Evolutionary conservation across 768 basidiomycete species (phyloP).

Genomic region (Panaeolus cyanescens): DNA sequence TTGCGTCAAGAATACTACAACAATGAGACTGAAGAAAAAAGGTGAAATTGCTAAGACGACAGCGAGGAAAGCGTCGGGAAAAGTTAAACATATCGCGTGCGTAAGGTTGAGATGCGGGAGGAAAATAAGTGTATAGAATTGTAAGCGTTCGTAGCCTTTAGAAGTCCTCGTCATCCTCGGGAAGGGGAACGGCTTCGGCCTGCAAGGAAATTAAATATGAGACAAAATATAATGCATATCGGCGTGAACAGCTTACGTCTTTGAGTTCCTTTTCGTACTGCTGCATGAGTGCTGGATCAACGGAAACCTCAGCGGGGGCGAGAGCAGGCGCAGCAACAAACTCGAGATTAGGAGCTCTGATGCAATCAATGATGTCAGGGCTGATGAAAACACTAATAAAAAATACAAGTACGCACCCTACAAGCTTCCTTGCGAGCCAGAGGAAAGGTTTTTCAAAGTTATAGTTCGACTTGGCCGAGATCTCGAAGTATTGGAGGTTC

Average conservation of each 20-base stretch:
- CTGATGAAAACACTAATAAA: not conserved
- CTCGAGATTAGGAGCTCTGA: conserved; percentile 82
- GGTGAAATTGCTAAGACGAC: not conserved
- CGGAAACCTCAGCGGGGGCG: conserved; percentile 87
- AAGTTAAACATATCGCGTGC: not conserved
- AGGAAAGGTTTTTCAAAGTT: conserved; percentile 99
- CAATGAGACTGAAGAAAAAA: conserved; percentile 9
- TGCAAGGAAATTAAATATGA: conserved; percentile 27
- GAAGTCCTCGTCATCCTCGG: conserved; percentile 95
- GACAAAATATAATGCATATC: conserved; percentile 1
- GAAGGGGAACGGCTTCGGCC: conserved; percentile 93
- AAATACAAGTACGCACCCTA: conserved; percentile 68
- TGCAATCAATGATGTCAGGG: conserved; percentile 6
- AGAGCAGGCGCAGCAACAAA: conserved; percentile 98
- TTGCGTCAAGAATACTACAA: conserved; percentile 13
- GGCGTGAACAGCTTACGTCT: conserved; percentile 41
- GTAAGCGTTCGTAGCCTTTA: conserved; percentile 33
- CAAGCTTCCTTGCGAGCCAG: conserved; percentile 97
- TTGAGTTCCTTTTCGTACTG: conserved; percentile 81
- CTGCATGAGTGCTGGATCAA: conserved; percentile 78
- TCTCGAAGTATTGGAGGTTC: conserved; percentile 99
- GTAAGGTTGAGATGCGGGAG: conserved; percentile 10
- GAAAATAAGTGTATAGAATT: conserved; percentile 12
- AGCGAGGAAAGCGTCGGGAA: not conserved
- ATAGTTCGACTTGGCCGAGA: conserved; percentile 99